Base-by-base conservation (phyloP, 106 monocot species). In the Dendrobium nobile region DNA sequence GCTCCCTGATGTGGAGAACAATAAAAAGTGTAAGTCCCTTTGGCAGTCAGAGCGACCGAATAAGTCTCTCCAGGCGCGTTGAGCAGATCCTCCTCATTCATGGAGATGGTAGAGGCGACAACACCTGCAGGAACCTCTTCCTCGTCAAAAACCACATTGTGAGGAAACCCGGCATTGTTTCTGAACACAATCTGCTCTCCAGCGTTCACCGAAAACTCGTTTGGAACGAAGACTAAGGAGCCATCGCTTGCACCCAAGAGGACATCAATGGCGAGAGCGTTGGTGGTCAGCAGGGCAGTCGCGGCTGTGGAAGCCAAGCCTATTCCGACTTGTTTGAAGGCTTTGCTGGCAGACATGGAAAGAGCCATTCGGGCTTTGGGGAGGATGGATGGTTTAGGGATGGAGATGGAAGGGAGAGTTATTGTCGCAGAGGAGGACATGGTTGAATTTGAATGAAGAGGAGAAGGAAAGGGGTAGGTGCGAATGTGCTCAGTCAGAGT, bases 111-210 rank as follows among this genome's bases (percentile, higher is more conserved):
- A 64, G 70, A 5, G 7, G 54, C 92, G 28, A 91, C 79, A 3
- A 98, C 98, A 0, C 94, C 98, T 16, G 88, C 1, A 9, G 95
- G 92, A 4, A 95, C 68, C 86, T 85, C 98, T 64, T 95, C 98
- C 82, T 90, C 92, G 44, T 95, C 89, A 79, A 98, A 98, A 31
- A 98, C 83, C 2, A 98, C 87, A 84, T 98, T 98, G 91, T 98
- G 98, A 1, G 98, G 98, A 85, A 87, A 98, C 22, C 89, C 98
- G 0, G 95, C 92, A 80, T 98, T 94, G 92, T 98, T 98, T 85
- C 85, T 95, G 88, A 98, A 98, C 41, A 82, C 79, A 16, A 98
- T 92, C 65, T 41, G 79, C 75, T 98, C 98, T 0, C 94, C 95
- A 0, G 92, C 4, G 0, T 85, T 7, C 9, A 95, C 85, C 20